A percentile compares a stretch with the other conserved stretches of the same genome.
phyloP scores from a whole-genome alignment of 164 flowering plant genomes.

The Annona squamosa region DNA sequence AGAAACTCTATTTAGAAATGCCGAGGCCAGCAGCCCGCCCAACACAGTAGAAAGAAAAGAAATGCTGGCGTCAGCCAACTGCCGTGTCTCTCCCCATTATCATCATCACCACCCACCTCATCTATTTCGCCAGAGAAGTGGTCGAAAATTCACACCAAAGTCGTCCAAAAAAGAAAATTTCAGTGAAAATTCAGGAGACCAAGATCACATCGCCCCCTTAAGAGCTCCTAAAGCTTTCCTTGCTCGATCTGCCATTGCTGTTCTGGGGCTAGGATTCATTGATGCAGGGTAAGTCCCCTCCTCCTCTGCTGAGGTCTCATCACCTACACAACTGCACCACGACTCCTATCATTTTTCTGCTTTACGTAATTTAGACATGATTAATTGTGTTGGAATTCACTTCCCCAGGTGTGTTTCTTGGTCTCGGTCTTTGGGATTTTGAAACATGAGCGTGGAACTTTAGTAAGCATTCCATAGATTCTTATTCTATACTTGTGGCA shows the following conservation, averaged over 20 bases:
- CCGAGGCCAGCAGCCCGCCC: not conserved
- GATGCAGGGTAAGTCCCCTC: constrained; percentile 65
- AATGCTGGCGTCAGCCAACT: not conserved
- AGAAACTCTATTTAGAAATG: too few relatives aligned
- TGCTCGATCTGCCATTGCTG: constrained; percentile 45
- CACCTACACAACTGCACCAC: too few relatives aligned
- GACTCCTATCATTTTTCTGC: too few relatives aligned
- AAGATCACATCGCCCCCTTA: constrained; percentile 21
- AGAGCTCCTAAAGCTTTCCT: constrained; percentile 34
- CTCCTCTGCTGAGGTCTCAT: not conserved
- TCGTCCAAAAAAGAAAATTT: constrained; percentile 30
- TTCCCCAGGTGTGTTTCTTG: too few relatives aligned
- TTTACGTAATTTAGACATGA: too few relatives aligned
- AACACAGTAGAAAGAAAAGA: not conserved
- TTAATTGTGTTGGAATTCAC: too few relatives aligned
- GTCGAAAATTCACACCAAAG: constrained; percentile 6
- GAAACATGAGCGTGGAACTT: too few relatives aligned
- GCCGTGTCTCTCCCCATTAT: not conserved
- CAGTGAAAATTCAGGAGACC: constrained; percentile 16
- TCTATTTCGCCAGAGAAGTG: not conserved
- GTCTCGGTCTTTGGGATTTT: too few relatives aligned
- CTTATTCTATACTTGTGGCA: too few relatives aligned
- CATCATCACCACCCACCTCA: not conserved
- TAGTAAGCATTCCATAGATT: too few relatives aligned
- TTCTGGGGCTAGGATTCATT: constrained; percentile 66